A percentile compares a stretch with the other conserved stretches of the same genome.
phyloP scores from a whole-genome alignment of 495 filamentous ascomycete species.

The Sabuloglossum arenarium region DNA sequence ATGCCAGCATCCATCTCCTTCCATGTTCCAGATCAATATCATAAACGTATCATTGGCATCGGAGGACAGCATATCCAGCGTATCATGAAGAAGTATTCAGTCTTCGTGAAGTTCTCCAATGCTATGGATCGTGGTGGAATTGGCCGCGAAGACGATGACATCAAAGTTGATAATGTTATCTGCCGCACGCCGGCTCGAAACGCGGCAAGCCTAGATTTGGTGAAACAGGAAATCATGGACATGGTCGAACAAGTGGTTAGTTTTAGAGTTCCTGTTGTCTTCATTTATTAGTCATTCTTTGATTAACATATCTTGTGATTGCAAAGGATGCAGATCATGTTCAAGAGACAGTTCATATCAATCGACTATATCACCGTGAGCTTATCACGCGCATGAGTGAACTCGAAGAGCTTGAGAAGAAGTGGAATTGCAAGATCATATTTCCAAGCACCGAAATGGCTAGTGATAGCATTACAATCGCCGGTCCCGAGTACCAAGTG shows the following conservation, averaged over 20 bases:
- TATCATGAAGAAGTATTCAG: slow-evolving; percentile 99
- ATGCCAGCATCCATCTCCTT: slow-evolving; percentile 99
- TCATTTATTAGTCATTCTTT: slow-evolving; percentile 1
- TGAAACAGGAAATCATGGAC: slow-evolving; percentile 97
- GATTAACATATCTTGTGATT: slow-evolving; percentile 10
- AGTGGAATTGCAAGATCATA: slow-evolving; percentile 95
- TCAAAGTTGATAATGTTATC: slow-evolving; percentile 97
- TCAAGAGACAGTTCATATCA: slow-evolving; percentile 75
- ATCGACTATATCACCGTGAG: slow-evolving; percentile 86
- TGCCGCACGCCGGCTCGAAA: slow-evolving; percentile 94
- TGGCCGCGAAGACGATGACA: slow-evolving; percentile 88
- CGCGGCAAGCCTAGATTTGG: slow-evolving; percentile 83
- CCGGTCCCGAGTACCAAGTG: slow-evolving; percentile 92
- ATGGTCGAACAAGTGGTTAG: slow-evolving; percentile 87
- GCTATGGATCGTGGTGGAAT: slow-evolving; percentile 95
- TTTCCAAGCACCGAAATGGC: slow-evolving; percentile 95
- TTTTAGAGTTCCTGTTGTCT: neutral
- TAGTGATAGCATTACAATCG: slow-evolving; percentile 86
- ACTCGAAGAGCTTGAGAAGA: slow-evolving; percentile 89
- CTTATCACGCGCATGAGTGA: slow-evolving; percentile 68
- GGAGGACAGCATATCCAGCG: slow-evolving; percentile 97
- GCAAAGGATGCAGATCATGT: slow-evolving; percentile 85
- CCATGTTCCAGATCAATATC: slow-evolving; percentile 98
- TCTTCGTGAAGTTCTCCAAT: slow-evolving; percentile 99
- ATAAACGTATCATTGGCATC: slow-evolving; percentile 98